These are phyloP conservation scores for Powellomyces hirtus DNA, from an alignment of 192 early-diverging fungal species.

Conservation along the genomic window DNA sequence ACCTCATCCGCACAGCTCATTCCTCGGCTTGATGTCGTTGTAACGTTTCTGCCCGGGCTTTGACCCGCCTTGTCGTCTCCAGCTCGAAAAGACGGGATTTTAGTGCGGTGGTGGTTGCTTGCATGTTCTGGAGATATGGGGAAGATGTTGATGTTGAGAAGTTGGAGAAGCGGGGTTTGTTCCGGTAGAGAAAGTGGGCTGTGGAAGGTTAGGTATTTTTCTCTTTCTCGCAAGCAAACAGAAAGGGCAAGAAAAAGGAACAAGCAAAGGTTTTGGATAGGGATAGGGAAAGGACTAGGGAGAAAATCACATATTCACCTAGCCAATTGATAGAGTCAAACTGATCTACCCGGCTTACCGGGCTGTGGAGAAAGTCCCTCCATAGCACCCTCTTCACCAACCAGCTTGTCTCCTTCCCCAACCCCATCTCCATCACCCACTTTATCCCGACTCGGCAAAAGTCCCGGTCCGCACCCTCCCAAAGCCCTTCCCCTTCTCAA, in stretches of 20 bases:
- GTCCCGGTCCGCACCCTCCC: too few relatives aligned
- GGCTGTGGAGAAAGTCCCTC: constrained; percentile 17
- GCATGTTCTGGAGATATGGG: constrained; percentile 40
- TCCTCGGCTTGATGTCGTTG: constrained; percentile 42
- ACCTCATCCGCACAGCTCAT: constrained; percentile 23
- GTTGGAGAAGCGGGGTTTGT: constrained; percentile 54
- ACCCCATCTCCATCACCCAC: constrained; percentile 41
- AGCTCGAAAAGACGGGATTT: constrained; percentile 47
- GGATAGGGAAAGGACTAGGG: too few relatives aligned
- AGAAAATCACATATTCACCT: constrained; percentile 42
- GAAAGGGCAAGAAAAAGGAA: too few relatives aligned
- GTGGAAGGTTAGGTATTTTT: too few relatives aligned
- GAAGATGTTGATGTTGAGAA: constrained; percentile 26
- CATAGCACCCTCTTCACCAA: background rate
- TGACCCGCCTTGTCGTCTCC: constrained; percentile 37
- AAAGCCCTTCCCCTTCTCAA: constrained; percentile 47
- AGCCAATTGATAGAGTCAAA: constrained; percentile 61
- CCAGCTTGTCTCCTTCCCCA: background rate
- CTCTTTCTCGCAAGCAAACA: too few relatives aligned
- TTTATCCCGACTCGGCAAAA: constrained; percentile 45
- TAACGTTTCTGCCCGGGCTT: constrained; percentile 35
- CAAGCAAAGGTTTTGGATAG: background rate
- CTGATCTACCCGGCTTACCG: constrained; percentile 33
- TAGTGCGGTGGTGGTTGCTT: constrained; percentile 27
- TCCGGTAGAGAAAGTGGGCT: constrained; percentile 60